Base-by-base conservation (phyloP, 768 basidiomycete genomes). In the Tricholoma bakamatsutake region DNA sequence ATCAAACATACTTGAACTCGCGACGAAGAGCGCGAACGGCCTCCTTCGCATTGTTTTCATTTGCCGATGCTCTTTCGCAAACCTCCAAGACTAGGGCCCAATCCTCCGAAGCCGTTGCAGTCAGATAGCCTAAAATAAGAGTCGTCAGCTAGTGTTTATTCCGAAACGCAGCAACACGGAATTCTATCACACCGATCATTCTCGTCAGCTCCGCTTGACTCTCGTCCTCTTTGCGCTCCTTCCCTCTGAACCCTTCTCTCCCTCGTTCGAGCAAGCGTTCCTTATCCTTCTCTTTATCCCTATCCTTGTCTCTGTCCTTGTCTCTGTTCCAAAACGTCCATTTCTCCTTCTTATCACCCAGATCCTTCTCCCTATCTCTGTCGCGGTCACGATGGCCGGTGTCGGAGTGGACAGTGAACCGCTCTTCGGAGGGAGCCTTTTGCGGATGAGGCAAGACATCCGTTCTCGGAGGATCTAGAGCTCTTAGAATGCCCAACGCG, bases 11-110 rank as follows among this genome's bases (percentile, higher is more conserved):
- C 84, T 93, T 93, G 79, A 97, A 91, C 67, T 93, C 92, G 42
- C 85, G 80, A 49, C 93, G 74, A 43, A 95, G 74, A 1, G 93
- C 90, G 52, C 84, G 83, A 5, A 87, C 83, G 0, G 93, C 91
- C 64, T 94, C 93, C 66, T 88, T 93, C 9, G 90, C 89, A 52
- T 84, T 84, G 8, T 70, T 66, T 54, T 93, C 90, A 61, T 65
- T 87, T 2, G 80, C 69, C 1, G 88, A 89, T 4, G 90, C 88
- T 33, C 89, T 77, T 53, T 96, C 93, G 63, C 90, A 93, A 13
- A 94, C 88, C 53, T 93, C 90, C 50, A 93, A 75, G 0, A 94
- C 87, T 30, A 92, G 78, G 0, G 79, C 69, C 86, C 89, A 91
- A 64, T 93, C 88, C 66, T 93, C 90, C 3, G 90, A 86, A 0